Evolutionary conservation across 192 early-diverging fungal genomes (phyloP).

Genomic region (Oehlia diaphana): DNA sequence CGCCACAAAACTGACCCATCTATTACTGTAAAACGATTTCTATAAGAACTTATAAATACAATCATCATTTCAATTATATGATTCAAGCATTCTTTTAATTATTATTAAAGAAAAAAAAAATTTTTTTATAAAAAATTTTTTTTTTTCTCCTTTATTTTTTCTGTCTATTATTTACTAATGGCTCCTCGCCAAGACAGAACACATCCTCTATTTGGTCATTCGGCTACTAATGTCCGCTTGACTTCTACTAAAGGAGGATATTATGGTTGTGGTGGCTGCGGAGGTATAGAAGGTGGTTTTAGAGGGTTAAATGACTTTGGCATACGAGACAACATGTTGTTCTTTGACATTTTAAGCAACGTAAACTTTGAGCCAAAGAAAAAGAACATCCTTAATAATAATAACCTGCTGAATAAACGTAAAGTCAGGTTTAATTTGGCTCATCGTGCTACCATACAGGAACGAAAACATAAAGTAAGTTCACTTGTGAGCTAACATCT

Average conservation of each 20-base stretch:
- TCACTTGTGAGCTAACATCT: too few species aligned
- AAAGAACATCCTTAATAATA: background rate
- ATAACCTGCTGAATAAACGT: background rate
- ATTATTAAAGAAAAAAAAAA: background rate
- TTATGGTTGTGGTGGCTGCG: background rate
- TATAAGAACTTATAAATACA: background rate
- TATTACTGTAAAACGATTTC: background rate
- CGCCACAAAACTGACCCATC: background rate
- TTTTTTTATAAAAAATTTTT: background rate
- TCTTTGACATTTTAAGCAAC: background rate
- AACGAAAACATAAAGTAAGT: slow-evolving; percentile 1
- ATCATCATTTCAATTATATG: background rate
- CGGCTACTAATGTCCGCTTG: background rate
- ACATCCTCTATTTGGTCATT: background rate
- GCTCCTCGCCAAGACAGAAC: background rate
- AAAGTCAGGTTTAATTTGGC: background rate
- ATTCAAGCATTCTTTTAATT: background rate
- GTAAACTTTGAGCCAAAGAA: background rate
- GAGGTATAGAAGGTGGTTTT: background rate
- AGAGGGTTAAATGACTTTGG: background rate
- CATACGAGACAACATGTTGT: background rate
- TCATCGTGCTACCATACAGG: background rate
- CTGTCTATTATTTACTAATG: background rate
- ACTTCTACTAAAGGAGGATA: background rate
- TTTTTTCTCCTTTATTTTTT: background rate